Base-by-base conservation (phyloP, 2,329 filamentous ascomycete species). In the Stemphylium lycopersici region DNA sequence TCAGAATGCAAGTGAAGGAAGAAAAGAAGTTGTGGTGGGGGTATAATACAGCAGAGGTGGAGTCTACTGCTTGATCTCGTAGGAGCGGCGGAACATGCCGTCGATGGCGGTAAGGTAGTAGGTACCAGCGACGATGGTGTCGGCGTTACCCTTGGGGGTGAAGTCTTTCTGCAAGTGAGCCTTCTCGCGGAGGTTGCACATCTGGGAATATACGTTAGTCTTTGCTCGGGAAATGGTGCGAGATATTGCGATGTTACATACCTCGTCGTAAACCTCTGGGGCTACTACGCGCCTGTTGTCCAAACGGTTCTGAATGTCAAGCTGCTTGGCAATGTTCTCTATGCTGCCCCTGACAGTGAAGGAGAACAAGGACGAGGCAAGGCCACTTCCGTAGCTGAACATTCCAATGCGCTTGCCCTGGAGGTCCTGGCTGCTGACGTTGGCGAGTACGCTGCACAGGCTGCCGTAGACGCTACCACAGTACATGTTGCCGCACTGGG, bases 401-500 rank as follows among this genome's bases (percentile, higher is more conserved):
- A 82, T 75, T 47, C 74, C 79, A 55, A 83, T 70, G 50, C 79
- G 77, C 77, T 81, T 82, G 70, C 79, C 80, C 63, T 78, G 74
- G n/a, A 80, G 66, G 16, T 76, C 72, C 45, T 76, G 72, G 60
- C 73, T 77, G 63, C 71, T 68, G 37, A 81, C 66, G 65, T 81
- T 81, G 69, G 74, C 64, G 54, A 83, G 59, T 53, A 83, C 67
- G 45, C 79, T 80, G 66, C 76, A 75, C 54, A 83, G 74, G 60
- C 79, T 80, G 53, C 74, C 77, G 72, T 81, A 83, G 48, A 83
- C 80, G 55, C 78, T 80, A 26, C 78, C 80, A 59, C 77, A 80
- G 78, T 83, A 83, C 80, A 83, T 83, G 78, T 83, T 83, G 50
- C 80, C 80, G 73, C 80, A 82, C 75, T 78, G 77, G 61, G 80